Conservation (phyloP, 345 rosid species). For the Acer campestre region DNA sequence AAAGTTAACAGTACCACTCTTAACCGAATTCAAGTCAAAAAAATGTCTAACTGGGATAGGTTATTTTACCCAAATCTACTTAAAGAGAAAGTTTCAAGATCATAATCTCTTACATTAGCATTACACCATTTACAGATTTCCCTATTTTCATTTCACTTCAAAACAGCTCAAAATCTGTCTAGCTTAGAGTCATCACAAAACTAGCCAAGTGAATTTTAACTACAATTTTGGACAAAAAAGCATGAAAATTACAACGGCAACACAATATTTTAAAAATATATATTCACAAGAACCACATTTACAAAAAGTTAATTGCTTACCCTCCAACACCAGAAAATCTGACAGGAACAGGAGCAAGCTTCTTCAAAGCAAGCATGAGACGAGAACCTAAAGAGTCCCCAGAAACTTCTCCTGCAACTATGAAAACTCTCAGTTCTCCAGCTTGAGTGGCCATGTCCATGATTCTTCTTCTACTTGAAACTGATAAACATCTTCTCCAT, state of each 20-base stretch:
- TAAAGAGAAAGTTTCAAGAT: background rate
- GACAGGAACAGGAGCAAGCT: conserved; percentile 65
- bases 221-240: background rate
- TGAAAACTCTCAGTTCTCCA: conserved; percentile 79
- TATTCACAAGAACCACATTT: background rate
- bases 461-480: conserved; percentile 39
- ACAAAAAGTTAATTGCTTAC: conserved; percentile 38
- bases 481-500: conserved; percentile 36
- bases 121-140: background rate
- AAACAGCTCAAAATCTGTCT: background rate
- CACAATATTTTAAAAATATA: background rate
- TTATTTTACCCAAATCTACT: background rate
- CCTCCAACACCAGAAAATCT: conserved; percentile 94
- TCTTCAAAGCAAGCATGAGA: conserved; percentile 76
- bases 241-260: background rate
- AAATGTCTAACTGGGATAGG: background rate
- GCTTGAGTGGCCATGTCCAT: conserved; percentile 53
- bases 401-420: conserved; percentile 90
- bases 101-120: background rate
- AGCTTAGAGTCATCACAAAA: background rate
- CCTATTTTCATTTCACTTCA: background rate
- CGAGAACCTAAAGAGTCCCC: conserved; percentile 88
- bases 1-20: background rate
- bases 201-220: background rate
- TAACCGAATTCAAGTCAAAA: background rate